Conservation (phyloP, 768 basidiomycete species). For the Russula sp. region DNA sequence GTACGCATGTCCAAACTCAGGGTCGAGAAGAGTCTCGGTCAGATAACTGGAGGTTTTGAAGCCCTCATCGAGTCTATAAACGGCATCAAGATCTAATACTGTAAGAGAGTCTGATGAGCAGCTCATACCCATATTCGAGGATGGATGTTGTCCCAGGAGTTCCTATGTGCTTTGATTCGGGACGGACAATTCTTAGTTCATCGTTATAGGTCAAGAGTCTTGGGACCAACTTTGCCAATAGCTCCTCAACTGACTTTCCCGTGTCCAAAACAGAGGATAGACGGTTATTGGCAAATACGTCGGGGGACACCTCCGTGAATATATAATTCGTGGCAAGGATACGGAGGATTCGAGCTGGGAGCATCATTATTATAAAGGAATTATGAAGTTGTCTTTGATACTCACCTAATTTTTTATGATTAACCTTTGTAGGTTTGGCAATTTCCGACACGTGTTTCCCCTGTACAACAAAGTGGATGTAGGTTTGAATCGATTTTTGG, state of each 20-base stretch:
- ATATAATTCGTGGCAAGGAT: conserved; percentile 25
- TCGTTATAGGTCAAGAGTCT: background rate
- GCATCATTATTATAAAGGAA: too few relatives aligned
- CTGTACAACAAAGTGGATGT: conserved; percentile 30
- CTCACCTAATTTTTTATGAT: conserved; percentile 39
- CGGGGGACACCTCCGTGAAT: conserved; percentile 33
- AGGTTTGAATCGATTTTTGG: background rate
- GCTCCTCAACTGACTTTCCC: conserved; percentile 30
- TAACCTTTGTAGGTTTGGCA: conserved; percentile 36
- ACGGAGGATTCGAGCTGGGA: conserved; percentile 34
- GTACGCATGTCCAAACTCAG: conserved; percentile 11
- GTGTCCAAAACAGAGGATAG: conserved; percentile 34
- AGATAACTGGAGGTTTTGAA: conserved; percentile 32
- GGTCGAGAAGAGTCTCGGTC: conserved; percentile 31
- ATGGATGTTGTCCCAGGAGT: conserved; percentile 29
- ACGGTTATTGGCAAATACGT: conserved; percentile 36
- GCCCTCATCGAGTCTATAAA: conserved; percentile 12
- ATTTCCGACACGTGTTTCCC: conserved; percentile 43
- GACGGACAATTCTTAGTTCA: background rate
- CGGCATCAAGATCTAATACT: background rate
- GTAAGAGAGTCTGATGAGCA: background rate
- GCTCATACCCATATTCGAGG: conserved; percentile 24
- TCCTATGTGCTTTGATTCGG: conserved; percentile 30
- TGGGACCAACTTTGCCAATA: conserved; percentile 18
- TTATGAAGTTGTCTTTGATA: too few relatives aligned